Conservation (phyloP, 768 basidiomycete genomes). For the Amanita muscaria region DNA sequence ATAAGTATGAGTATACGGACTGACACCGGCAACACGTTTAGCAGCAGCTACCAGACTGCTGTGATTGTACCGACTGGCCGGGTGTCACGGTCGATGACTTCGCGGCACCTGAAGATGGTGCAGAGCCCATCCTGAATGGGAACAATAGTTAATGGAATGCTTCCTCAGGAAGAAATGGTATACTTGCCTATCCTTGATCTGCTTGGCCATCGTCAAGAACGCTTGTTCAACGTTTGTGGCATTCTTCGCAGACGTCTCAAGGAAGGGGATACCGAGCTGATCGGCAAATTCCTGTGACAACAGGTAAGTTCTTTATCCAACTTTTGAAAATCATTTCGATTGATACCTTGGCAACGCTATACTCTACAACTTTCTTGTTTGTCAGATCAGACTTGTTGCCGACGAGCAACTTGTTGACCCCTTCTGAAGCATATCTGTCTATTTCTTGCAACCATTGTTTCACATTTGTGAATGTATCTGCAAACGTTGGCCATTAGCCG, state of each 20-base stretch:
- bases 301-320: too few relatives aligned
- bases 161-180: background rate
- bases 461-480: slow-evolving; percentile 91
- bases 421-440: slow-evolving; percentile 93
- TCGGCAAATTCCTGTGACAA: slow-evolving; percentile 97
- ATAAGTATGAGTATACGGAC: background rate
- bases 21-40: slow-evolving; percentile 27
- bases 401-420: slow-evolving; percentile 96
- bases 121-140: slow-evolving; percentile 68
- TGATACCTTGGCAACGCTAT: slow-evolving; percentile 76
- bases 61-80: slow-evolving; percentile 76
- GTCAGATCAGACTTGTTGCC: slow-evolving; percentile 99
- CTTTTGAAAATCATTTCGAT: background rate
- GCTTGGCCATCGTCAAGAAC: slow-evolving; percentile 97
- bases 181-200: slow-evolving; percentile 81
- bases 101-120: slow-evolving; percentile 62
- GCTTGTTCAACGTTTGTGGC: slow-evolving; percentile 98
- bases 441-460: slow-evolving; percentile 95
- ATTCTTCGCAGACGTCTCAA: slow-evolving; percentile 99
- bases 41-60: slow-evolving; percentile 71
- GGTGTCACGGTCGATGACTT: slow-evolving; percentile 82
- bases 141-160: background rate
- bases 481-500: background rate
- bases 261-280: slow-evolving; percentile 86
- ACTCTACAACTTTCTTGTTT: slow-evolving; percentile 92